A percentile compares a stretch with the other conserved stretches of the same genome.
phyloP scores from a whole-genome alignment of 73 alveolate genomes.

The Paramecium tetraurelia region DNA sequence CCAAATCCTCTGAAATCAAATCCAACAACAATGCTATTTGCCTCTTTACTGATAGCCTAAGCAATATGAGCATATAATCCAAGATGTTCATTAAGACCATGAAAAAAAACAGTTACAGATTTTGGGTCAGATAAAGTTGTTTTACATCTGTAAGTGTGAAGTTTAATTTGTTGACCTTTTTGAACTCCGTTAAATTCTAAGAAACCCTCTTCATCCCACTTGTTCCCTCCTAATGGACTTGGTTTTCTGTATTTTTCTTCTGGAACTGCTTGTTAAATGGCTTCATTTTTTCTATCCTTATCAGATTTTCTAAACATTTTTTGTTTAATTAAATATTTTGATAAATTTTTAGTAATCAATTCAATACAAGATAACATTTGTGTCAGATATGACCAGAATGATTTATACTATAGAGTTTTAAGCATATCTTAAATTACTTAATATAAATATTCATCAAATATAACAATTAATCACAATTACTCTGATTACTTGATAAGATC shows the following conservation, averaged over 20 bases:
- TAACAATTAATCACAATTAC: not conserved
- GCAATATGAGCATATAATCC: constrained; percentile 8
- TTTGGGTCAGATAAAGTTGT: not conserved
- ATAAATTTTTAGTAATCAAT: not conserved
- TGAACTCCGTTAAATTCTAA: not conserved
- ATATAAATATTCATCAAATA: too few species aligned
- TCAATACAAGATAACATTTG: not conserved
- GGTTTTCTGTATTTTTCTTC: constrained; percentile 21
- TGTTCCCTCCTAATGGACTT: not conserved
- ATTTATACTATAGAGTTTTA: too few species aligned
- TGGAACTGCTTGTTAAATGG: not conserved
- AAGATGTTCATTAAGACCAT: constrained; percentile 17
- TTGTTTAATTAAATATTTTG: not conserved
- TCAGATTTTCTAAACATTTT: constrained; percentile 22
- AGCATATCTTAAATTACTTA: too few species aligned
- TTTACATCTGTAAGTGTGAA: not conserved
- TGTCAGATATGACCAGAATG: not conserved
- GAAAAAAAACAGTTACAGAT: constrained; percentile 30
- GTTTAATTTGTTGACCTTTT: not conserved
- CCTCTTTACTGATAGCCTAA: not conserved
- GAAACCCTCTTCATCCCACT: constrained; percentile 10
- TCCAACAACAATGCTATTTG: not conserved
- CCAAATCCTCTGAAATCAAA: constrained; percentile 44
- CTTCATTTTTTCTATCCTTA: not conserved
- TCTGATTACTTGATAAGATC: not conserved